Evolutionary conservation across 2,329 filamentous ascomycete species (phyloP), one percentile per base, ranked within the genome.

Genomic region (Bertia moriformis): DNA sequence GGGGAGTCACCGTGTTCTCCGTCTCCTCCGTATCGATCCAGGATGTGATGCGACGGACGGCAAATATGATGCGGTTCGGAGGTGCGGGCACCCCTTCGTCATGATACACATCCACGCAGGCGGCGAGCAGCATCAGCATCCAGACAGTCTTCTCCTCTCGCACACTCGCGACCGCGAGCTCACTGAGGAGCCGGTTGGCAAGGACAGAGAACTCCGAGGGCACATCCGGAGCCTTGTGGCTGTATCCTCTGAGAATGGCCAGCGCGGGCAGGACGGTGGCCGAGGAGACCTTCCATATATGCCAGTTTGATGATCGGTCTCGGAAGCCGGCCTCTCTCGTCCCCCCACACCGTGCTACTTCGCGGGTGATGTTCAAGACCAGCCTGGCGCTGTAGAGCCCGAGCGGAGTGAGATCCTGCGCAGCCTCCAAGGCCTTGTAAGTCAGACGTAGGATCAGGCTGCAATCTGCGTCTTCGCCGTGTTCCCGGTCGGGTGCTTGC

Each of bases 121-220:
- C 57, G 14, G 75, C 69, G 3, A 80, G 56, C 1, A 79, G 57
- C 2, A 71, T 63, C 2, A 81, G 54, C 0, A 59, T 61, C 19
- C 60, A 53, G 13, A 71, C 51, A 0, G 69, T 65, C 41, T 66
- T 66, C 7, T 64, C 60, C 0, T 58, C 51, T 1, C 58, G 50
- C 0, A 59, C 52, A 3, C 59, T 60, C 0, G 67, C 62, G 4
- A 66, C 70, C 1, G 71, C 64, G n/a, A 76, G 48, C 43, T 80
- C 72, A 45, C 73, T 78, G 20, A 78, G 59, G 1, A 80, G 59
- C 12, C 69, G 65, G 48, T 78, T 78, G 50, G 67, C 71, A 30
- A 79, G 63, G n/a, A n/a, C n/a, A n/a, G n/a, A n/a, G n/a, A n/a
- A n/a, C n/a, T n/a, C n/a, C n/a, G n/a, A n/a, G n/a, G n/a, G n/a